Conservation (phyloP, 306 rosid species). For the Myrica gale region DNA sequence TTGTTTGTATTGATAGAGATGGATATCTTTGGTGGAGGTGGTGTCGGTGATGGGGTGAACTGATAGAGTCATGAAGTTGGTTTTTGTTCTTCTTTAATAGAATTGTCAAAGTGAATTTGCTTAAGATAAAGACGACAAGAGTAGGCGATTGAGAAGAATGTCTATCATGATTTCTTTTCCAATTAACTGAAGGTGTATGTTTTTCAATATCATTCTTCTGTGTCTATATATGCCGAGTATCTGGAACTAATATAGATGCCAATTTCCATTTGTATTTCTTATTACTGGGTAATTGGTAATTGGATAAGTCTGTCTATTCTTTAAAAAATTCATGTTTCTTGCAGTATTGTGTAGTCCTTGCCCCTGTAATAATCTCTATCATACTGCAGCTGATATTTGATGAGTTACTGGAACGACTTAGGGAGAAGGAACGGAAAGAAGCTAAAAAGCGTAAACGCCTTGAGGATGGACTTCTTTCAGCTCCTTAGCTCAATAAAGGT, state of each 20-base stretch:
- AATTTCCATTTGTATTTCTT: background rate
- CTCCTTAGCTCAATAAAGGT: conserved; percentile 73
- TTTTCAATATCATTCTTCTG: no score
- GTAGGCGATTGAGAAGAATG: no score
- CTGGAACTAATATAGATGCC: background rate
- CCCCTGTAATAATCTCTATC: conserved; percentile 28
- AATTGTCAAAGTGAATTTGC: no score
- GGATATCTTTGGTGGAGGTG: no score
- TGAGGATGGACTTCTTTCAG: conserved; percentile 60
- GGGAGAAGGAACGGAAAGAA: conserved; percentile 91
- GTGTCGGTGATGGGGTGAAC: no score
- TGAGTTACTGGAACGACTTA: conserved; percentile 69
- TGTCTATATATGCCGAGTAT: no score
- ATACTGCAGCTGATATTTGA: conserved; percentile 80
- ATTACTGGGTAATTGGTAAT: background rate
- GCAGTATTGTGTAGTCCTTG: conserved; percentile 3
- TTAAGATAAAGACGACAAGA: no score
- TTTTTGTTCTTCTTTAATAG: no score
- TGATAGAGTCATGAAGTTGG: no score
- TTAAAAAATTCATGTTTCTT: conserved; percentile 23
- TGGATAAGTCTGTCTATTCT: background rate
- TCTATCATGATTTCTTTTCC: no score
- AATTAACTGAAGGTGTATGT: no score
- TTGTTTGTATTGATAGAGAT: no score
- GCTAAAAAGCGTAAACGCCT: conserved; percentile 84